Base-by-base conservation (phyloP, 2,329 filamentous ascomycete species). In the Nemania diffusa region DNA sequence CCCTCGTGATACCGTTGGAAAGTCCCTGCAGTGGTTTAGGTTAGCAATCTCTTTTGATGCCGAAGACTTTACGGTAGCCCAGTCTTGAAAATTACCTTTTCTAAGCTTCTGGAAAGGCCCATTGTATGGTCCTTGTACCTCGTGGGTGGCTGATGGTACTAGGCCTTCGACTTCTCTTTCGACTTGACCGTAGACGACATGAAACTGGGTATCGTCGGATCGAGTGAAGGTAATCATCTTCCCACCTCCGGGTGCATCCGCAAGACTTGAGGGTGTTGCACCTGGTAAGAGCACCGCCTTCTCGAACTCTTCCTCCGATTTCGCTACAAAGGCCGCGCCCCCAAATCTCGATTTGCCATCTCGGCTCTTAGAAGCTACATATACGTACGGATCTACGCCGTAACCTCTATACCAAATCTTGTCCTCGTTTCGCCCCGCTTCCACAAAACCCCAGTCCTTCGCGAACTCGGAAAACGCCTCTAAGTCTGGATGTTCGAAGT, bases 381-480 rank as follows among this genome's bases (percentile, higher is more conserved):
- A 85, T 1, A 84, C 75, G 67, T 83, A 87, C 32, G 81, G 81
- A 65, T 87, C 84, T 1, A 73, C 75, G 15, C 85, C 84, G 67
- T 85, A 86, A 1, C 85, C 85, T 29, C 82, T 81, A 70, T 80
- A 85, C 77, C 82, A 87, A 48, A 83, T 80, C 24, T 71, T 77
- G 51, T 79, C 75, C 1, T 71, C 70, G 1, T 50, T 69, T 24
- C 59, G 61, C 5, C 68, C 57, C n/a, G 56, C 69, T 40, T 73
- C 71, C 2, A 72, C 57, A 55, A 78, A 74, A 5, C 75, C 77
- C 58, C 76, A 78, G 57, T 78, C 74, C 15, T 64, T 52, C 26
- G 72, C 69, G 58, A 79, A 78, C 26, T 65, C 48, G 26, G 51
- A 9, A 50, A 75, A 74, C 8, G 70, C 64, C 1, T 73, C 72